Evolutionary conservation across 2,329 filamentous ascomycete genomes (phyloP).

Genomic region (Aspergillus puulaauensis): DNA sequence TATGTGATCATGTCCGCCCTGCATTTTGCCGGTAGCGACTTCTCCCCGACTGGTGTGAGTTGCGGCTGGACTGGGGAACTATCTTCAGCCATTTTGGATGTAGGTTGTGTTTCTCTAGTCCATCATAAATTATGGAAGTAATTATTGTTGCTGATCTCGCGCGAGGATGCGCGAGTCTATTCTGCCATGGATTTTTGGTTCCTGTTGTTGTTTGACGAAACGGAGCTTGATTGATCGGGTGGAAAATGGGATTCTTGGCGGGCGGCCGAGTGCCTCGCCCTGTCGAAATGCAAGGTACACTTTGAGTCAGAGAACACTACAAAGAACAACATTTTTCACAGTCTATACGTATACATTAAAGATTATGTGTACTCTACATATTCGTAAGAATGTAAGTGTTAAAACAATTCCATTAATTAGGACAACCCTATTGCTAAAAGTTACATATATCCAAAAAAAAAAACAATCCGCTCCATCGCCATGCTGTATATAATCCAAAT

Average conservation of each 20-base stretch:
- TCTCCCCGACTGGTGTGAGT: slow-evolving; percentile 41
- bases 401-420: no score
- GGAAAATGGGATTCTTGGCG: slow-evolving; percentile 18
- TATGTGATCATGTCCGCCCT: slow-evolving; percentile 60
- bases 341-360: no score
- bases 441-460: background rate
- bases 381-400: no score
- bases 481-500: slow-evolving; percentile 2
- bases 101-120: slow-evolving; percentile 14
- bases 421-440: background rate
- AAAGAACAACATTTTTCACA: no score
- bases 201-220: slow-evolving; percentile 10
- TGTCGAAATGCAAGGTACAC: background rate
- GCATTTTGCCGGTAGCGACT: slow-evolving; percentile 42
- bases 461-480: background rate
- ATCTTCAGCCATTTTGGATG: slow-evolving; percentile 23
- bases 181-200: background rate
- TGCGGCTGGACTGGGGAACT: slow-evolving; percentile 26
- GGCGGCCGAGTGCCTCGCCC: slow-evolving; percentile 1
- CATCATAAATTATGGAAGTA: slow-evolving; percentile 22
- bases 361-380: no score
- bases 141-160: background rate
- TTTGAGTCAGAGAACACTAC: no score
- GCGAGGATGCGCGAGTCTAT: background rate
- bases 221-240: slow-evolving; percentile 9